These are phyloP conservation scores for Diaporthe humulicola DNA, from an alignment of 2,329 filamentous ascomycete genomes.

Conservation along the genomic window DNA sequence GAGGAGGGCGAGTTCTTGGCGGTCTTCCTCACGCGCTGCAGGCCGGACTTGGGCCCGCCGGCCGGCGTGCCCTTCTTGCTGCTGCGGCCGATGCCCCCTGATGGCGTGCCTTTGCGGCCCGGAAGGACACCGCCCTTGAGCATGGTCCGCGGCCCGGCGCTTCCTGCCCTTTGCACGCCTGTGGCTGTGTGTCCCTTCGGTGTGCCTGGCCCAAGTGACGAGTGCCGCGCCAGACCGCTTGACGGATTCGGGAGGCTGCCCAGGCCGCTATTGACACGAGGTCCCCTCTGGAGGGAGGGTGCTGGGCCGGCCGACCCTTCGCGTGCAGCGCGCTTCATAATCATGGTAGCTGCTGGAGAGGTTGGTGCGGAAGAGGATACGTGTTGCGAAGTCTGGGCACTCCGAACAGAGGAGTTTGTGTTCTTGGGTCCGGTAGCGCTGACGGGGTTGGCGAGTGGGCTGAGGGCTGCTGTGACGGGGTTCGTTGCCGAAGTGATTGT, in stretches of 20 bases:
- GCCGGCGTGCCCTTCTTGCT: conserved; percentile 60
- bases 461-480: conserved; percentile 53
- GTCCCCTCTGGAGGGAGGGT: conserved; percentile 64
- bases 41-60: conserved; percentile 64
- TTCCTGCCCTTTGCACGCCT: conserved; percentile 60
- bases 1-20: conserved; percentile 73
- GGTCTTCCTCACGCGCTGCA: conserved; percentile 73
- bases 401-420: conserved; percentile 62
- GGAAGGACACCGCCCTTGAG: conserved; percentile 58
- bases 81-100: conserved; percentile 51
- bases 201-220: conserved; percentile 73
- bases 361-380: conserved; percentile 70
- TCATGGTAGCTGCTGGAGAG: conserved; percentile 72
- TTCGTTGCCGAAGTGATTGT: conserved; percentile 57
- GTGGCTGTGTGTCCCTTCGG: conserved; percentile 61
- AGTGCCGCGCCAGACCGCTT: conserved; percentile 72
- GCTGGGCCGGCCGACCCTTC: conserved; percentile 71
- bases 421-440: conserved; percentile 58
- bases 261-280: conserved; percentile 61
- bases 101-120: conserved; percentile 64
- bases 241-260: conserved; percentile 64
- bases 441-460: conserved; percentile 54
- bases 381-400: conserved; percentile 62
- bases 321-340: conserved; percentile 68
- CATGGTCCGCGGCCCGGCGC: conserved; percentile 69